These are phyloP conservation scores for Populus trichocarpa DNA, from an alignment of 441 rosid genomes.

Conservation along the genomic window DNA sequence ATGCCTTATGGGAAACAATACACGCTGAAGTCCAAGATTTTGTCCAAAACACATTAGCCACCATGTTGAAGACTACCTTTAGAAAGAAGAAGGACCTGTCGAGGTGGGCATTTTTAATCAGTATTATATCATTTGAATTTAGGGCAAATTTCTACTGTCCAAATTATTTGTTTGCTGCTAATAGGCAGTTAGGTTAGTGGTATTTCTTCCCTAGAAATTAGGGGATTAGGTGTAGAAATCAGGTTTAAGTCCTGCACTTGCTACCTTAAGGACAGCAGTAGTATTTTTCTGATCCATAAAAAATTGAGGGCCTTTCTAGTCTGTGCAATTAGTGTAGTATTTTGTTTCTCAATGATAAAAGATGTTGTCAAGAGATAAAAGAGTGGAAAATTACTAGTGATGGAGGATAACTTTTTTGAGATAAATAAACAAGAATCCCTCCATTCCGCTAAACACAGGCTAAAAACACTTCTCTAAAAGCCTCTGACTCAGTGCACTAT, in stretches of 20 bases:
- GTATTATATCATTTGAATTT: conserved; percentile 13
- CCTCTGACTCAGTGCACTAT: background rate
- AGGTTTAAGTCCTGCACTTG: background rate
- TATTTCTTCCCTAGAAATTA: background rate
- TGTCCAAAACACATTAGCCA: conserved; percentile 95
- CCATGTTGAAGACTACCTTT: conserved; percentile 92
- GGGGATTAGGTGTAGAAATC: background rate
- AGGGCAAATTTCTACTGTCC: conserved; percentile 6
- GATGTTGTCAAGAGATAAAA: background rate
- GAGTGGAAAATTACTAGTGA: background rate
- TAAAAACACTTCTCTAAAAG: background rate
- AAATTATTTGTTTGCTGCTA: background rate
- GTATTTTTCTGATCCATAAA: background rate
- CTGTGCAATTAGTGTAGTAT: background rate
- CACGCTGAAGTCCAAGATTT: conserved; percentile 99
- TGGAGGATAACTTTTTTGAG: background rate
- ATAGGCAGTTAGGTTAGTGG: background rate
- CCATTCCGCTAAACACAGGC: background rate
- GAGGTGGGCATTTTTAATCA: conserved; percentile 50
- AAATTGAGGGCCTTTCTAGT: conserved; percentile 1
- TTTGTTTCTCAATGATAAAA: background rate
- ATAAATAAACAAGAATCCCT: background rate
- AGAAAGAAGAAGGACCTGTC: conserved; percentile 96
- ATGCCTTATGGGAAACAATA: conserved; percentile 99
- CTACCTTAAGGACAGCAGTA: background rate